Evolutionary conservation across 1,284 basidiomycete species (phyloP).

Genomic region (Fomitopsis betulina): DNA sequence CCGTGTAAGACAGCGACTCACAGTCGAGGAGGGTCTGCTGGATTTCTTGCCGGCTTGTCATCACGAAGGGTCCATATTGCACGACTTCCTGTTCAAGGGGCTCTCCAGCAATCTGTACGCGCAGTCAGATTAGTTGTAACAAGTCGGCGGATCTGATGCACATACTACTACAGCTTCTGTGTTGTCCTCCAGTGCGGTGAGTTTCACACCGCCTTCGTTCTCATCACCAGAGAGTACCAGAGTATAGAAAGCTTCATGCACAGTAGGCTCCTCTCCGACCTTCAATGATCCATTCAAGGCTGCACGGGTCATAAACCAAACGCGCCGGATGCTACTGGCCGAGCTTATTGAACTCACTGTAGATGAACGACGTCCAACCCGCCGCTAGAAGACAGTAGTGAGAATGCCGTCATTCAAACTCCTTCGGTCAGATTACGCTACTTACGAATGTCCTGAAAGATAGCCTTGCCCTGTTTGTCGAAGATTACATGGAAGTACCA

Average conservation of each 20-base stretch:
- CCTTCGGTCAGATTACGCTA: conserved; percentile 6
- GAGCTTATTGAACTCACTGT: conserved; percentile 45
- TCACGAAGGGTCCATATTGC: conserved; percentile 87
- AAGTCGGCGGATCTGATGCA: conserved; percentile 11
- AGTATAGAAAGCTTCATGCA: conserved; percentile 67
- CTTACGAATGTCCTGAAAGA: conserved; percentile 86
- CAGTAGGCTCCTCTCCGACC: conserved; percentile 48
- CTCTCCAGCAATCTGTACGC: conserved; percentile 70
- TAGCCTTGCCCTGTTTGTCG: conserved; percentile 52
- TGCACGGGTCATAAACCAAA: conserved; percentile 23
- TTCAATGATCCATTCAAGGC: conserved; percentile 64
- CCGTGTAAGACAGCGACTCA: conserved; percentile 27
- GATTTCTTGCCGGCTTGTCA: conserved; percentile 79
- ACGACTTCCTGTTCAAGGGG: conserved; percentile 86
- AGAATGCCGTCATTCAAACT: background rate
- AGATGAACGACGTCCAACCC: conserved; percentile 82
- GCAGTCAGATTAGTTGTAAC: background rate
- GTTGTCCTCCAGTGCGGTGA: conserved; percentile 52
- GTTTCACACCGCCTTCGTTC: conserved; percentile 56
- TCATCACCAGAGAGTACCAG: conserved; percentile 64
- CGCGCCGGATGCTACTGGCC: background rate
- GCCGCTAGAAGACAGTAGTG: conserved; percentile 37
- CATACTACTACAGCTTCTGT: conserved; percentile 71
- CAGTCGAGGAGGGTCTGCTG: conserved; percentile 82
- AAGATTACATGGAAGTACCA: conserved; percentile 89